Percentiles rank a stretch among this genome's conserved stretches.
Evolutionary conservation across 2,329 filamentous ascomycete genomes (phyloP).

Genomic region (Capronia americana): DNA sequence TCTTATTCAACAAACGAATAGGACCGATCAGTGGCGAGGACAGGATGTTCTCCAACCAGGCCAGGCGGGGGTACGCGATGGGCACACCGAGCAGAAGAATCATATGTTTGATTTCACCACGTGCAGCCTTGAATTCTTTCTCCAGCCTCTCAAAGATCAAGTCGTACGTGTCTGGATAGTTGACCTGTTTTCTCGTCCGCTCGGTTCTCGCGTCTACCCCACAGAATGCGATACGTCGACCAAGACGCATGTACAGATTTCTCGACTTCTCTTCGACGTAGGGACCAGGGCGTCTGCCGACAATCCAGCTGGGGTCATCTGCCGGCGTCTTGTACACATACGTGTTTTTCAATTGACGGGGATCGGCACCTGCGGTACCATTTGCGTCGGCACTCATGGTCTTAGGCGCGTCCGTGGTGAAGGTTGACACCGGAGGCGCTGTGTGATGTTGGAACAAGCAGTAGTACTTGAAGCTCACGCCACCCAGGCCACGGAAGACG

Average conservation of each 20-base stretch:
- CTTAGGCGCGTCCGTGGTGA: conserved; percentile 73
- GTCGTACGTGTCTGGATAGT: conserved; percentile 73
- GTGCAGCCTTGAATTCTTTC: conserved; percentile 57
- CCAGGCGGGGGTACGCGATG: conserved; percentile 74
- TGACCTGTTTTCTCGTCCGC: conserved; percentile 90
- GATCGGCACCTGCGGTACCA: conserved; percentile 64
- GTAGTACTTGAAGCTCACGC: conserved; percentile 66
- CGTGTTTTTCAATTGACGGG: conserved; percentile 73
- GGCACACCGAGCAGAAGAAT: conserved; percentile 72
- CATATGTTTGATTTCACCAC: conserved; percentile 67
- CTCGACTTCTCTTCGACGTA: conserved; percentile 68
- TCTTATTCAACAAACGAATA: conserved; percentile 85
- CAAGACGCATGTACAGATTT: conserved; percentile 68
- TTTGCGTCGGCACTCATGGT: conserved; percentile 57
- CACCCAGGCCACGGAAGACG: conserved; percentile 70
- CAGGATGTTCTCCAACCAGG: conserved; percentile 96
- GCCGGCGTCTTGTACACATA: conserved; percentile 68
- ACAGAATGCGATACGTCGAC: conserved; percentile 68
- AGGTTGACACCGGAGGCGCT: conserved; percentile 82
- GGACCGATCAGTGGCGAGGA: conserved; percentile 85
- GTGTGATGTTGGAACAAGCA: conserved; percentile 76
- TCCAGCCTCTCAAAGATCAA: conserved; percentile 64
- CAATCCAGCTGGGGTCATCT: conserved; percentile 76
- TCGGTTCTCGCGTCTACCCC: conserved; percentile 68
- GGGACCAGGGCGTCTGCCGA: conserved; percentile 73